These are phyloP conservation scores for Termitomyces sp. DNA, from an alignment of 768 basidiomycete species.

Conservation along the genomic window DNA sequence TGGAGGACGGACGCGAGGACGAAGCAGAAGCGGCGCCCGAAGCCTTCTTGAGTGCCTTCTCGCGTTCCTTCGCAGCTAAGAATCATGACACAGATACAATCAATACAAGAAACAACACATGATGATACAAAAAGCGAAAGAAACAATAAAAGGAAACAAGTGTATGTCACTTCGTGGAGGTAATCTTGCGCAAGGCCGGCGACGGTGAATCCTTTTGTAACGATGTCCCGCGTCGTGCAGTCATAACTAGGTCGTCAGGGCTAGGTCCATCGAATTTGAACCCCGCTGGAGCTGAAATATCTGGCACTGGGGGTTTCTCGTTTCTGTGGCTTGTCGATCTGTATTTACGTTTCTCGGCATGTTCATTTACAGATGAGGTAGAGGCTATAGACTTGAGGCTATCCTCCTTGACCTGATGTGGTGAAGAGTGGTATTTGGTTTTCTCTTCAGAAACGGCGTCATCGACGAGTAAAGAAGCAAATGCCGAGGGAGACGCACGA, in stretches of 20 bases:
- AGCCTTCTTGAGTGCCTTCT: conserved; percentile 60
- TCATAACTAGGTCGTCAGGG: conserved; percentile 86
- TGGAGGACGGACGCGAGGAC: conserved; percentile 42
- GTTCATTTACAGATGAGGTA: conserved; percentile 10
- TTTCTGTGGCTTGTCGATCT: conserved; percentile 22
- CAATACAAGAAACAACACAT: conserved; percentile 26
- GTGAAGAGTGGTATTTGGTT: conserved; percentile 19
- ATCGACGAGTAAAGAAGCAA: conserved; percentile 67
- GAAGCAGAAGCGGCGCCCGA: conserved; percentile 34
- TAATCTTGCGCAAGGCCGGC: conserved; percentile 17
- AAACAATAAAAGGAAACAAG: conserved; percentile 12
- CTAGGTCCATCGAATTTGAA: conserved; percentile 82
- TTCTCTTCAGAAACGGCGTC: conserved; percentile 41
- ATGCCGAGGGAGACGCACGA: conserved; percentile 75
- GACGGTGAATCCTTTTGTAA: conserved; percentile 29
- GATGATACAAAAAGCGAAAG: conserved; percentile 18
- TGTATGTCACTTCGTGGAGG: conserved; percentile 18
- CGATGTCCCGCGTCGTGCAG: conserved; percentile 73
- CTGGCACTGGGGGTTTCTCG: conserved; percentile 26
- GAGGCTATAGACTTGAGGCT: conserved; percentile 2
- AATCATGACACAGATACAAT: conserved; percentile 33
- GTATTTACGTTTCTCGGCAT: conserved; percentile 19
- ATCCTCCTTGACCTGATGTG: conserved; percentile 27
- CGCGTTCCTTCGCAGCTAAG: conserved; percentile 77
- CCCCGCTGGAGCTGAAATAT: conserved; percentile 26